A percentile compares a stretch with the other conserved stretches of the same genome.
These are phyloP conservation scores for Malassezia japonica DNA, from an alignment of 1,284 basidiomycete genomes.

Conservation along the genomic window DNA sequence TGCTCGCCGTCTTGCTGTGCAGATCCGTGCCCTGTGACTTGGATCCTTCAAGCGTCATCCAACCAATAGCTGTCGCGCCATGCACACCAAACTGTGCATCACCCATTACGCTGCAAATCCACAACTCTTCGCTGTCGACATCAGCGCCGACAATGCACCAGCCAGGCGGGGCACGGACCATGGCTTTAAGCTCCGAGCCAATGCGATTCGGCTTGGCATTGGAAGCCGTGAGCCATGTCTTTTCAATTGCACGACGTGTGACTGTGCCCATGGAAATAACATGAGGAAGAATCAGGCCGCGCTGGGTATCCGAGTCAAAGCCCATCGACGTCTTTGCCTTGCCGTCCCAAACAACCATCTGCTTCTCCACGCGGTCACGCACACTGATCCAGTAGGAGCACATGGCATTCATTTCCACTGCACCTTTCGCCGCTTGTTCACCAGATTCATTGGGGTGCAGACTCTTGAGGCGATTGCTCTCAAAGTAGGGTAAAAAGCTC, in stretches of 20 bases:
- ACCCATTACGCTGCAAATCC: constrained; percentile 98
- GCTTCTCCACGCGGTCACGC: constrained; percentile 79
- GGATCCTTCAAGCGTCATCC: constrained; percentile 99
- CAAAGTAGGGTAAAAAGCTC: constrained; percentile 75
- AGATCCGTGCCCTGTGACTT: constrained; percentile 90
- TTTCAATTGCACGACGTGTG: constrained; percentile 91
- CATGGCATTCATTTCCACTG: constrained; percentile 82
- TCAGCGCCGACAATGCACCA: constrained; percentile 95
- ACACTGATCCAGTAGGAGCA: constrained; percentile 98
- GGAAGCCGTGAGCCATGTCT: constrained; percentile 94
- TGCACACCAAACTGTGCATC: constrained; percentile 97
- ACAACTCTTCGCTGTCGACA: constrained; percentile 96
- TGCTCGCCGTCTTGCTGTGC: constrained; percentile 90
- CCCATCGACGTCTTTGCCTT: constrained; percentile 50
- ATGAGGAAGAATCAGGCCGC: constrained; percentile 81
- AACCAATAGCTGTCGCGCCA: constrained; percentile 91
- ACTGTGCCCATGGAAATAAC: constrained; percentile 98
- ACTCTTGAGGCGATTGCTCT: constrained; percentile 58
- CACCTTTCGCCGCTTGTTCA: constrained; percentile 67
- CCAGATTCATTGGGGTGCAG: constrained; percentile 50
- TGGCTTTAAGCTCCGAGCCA: constrained; percentile 92
- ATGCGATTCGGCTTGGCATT: constrained; percentile 96
- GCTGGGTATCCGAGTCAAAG: constrained; percentile 23
- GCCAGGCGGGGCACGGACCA: constrained; percentile 86
- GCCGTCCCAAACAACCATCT: constrained; percentile 82